Conservation (phyloP, 192 early-diverging fungal species). For the Linnemannia zychae region DNA sequence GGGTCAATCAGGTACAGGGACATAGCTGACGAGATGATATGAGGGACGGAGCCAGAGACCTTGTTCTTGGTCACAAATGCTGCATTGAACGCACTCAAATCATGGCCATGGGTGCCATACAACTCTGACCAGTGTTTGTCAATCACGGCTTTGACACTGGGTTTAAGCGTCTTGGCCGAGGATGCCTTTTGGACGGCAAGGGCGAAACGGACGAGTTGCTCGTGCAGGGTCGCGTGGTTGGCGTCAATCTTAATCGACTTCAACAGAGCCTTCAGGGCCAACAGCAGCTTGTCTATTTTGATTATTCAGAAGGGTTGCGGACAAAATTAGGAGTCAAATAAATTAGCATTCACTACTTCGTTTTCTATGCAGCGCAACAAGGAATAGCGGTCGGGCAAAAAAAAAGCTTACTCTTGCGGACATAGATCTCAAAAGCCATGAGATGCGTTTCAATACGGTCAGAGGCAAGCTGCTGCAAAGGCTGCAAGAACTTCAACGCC, state of each 20-base stretch:
- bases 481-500: conserved; percentile 80
- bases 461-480: conserved; percentile 69
- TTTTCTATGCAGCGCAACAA: too few species aligned
- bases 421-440: conserved; percentile 75
- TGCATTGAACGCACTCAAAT: conserved; percentile 1
- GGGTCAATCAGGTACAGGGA: background rate
- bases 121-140: conserved; percentile 19
- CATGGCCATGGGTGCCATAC: conserved; percentile 3
- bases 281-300: conserved; percentile 68
- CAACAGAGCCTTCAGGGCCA: conserved; percentile 71
- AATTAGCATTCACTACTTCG: background rate
- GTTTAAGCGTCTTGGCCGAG: background rate
- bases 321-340: conserved; percentile 8
- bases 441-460: conserved; percentile 68
- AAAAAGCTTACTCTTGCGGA: conserved; percentile 70
- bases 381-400: too few species aligned
- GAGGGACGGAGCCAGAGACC: background rate
- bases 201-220: conserved; percentile 56
- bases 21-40: conserved; percentile 20
- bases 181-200: conserved; percentile 43
- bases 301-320: background rate
- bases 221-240: conserved; percentile 50
- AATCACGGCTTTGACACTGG: conserved; percentile 11
- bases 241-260: conserved; percentile 60
- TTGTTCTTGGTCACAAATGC: conserved; percentile 7